Evolutionary conservation across 2,329 filamentous ascomycete species (phyloP).

Genomic region (Hymenoscyphus albidus): DNA sequence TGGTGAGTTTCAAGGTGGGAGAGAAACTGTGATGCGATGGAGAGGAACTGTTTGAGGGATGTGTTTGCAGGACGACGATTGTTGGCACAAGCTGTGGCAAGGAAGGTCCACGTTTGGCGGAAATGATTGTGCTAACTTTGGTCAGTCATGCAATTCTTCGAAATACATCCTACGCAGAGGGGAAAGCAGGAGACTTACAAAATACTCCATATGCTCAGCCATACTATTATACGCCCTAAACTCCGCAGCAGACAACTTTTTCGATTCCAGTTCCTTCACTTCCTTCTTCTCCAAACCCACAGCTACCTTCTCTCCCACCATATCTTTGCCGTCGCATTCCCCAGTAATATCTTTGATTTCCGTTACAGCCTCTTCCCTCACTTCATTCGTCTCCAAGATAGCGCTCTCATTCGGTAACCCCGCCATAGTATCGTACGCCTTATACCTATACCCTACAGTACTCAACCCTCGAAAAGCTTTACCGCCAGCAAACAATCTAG

Average conservation of each 20-base stretch:
- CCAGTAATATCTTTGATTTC: background rate
- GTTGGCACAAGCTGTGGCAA: slow-evolving; percentile 62
- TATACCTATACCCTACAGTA: background rate
- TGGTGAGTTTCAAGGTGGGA: slow-evolving; percentile 73
- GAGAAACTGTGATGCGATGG: slow-evolving; percentile 65
- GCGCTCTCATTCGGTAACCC: slow-evolving; percentile 1
- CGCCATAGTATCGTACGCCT: slow-evolving; percentile 1
- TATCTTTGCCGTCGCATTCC: background rate
- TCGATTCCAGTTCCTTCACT: slow-evolving; percentile 36
- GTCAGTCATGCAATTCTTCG: background rate
- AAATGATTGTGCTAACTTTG: slow-evolving; percentile 66
- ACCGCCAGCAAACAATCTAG: background rate
- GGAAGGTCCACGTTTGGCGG: slow-evolving; percentile 65
- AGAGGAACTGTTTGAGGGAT: slow-evolving; percentile 66
- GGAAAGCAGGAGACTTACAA: slow-evolving; percentile 40
- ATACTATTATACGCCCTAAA: slow-evolving; percentile 59
- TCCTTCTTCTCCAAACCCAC: background rate
- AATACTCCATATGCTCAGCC: slow-evolving; percentile 60
- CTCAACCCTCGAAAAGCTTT: background rate
- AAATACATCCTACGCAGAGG: background rate
- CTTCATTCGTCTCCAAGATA: slow-evolving; percentile 8
- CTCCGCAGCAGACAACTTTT: slow-evolving; percentile 53
- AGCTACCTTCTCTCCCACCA: background rate
- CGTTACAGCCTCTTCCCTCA: slow-evolving; percentile 9
- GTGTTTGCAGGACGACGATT: slow-evolving; percentile 58